phyloP scores from a whole-genome alignment of 805 yeast species.

The Zygoascus flipseniorum region DNA sequence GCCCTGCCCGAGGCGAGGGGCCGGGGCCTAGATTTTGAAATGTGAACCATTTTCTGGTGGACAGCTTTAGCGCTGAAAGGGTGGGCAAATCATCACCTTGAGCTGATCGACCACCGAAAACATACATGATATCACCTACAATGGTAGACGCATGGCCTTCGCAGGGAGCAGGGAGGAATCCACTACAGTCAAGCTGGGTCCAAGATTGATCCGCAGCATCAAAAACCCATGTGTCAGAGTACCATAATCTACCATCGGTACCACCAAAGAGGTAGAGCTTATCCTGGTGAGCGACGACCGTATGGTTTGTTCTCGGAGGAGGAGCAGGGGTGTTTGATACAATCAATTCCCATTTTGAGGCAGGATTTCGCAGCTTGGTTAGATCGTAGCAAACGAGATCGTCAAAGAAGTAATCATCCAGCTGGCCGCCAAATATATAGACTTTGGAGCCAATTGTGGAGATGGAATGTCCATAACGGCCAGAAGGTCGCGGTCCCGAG shows the following conservation, averaged over 20 bases:
- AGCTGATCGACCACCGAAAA: constrained; percentile 82
- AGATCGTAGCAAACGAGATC: constrained; percentile 84
- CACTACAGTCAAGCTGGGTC: constrained; percentile 62
- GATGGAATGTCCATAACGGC: constrained; percentile 91
- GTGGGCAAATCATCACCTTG: constrained; percentile 60
- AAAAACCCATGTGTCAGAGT: constrained; percentile 71
- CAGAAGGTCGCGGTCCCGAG: constrained; percentile 68
- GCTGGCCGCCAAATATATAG: constrained; percentile 91
- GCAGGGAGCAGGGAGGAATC: constrained; percentile 71
- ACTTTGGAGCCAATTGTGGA: constrained; percentile 59
- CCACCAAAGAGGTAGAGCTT: constrained; percentile 90
- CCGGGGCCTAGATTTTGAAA: constrained; percentile 44
- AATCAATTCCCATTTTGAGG: constrained; percentile 75
- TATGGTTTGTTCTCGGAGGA: constrained; percentile 85
- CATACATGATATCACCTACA: constrained; percentile 67
- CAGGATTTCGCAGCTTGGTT: constrained; percentile 73
- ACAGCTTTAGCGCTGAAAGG: constrained; percentile 68
- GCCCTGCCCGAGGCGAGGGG: constrained; percentile 89
- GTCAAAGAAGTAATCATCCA: constrained; percentile 71
- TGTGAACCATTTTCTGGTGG: constrained; percentile 63
- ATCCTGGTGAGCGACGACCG: constrained; percentile 73
- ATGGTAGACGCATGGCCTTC: constrained; percentile 87
- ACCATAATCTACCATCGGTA: constrained; percentile 61
- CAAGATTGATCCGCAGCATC: constrained; percentile 64
- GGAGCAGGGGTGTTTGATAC: constrained; percentile 41